A percentile compares a stretch with the other conserved stretches of the same genome.
These are phyloP conservation scores for Camellia sinensis DNA, from an alignment of 148 eudicot species.

Conservation along the genomic window DNA sequence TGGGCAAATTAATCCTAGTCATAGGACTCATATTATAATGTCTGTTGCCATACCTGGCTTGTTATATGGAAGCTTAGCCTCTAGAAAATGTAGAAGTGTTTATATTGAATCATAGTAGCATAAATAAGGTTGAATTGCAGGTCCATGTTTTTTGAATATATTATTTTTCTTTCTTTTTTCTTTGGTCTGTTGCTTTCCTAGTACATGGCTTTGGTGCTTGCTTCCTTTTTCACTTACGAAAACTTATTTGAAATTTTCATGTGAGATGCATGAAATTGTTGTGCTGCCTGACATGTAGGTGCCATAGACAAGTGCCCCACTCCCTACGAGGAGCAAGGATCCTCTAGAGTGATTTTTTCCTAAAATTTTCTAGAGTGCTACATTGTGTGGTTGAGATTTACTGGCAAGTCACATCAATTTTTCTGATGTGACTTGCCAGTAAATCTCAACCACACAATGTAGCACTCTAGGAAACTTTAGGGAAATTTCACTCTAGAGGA, in stretches of 20 bases:
- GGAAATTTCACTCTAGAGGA: no score
- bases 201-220: background rate
- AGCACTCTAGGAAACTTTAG: no score
- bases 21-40: background rate
- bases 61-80: background rate
- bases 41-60: background rate
- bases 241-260: background rate
- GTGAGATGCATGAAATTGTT: constrained; percentile 9
- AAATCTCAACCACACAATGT: no score
- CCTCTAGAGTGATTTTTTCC: no score
- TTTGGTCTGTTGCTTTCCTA: background rate
- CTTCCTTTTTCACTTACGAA: background rate
- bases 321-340: no score
- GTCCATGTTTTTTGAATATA: background rate
- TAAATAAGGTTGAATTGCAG: background rate
- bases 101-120: background rate
- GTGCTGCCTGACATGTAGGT: constrained; percentile 29
- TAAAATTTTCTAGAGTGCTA: no score
- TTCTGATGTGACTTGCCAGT: no score
- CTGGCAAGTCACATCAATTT: no score
- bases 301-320: constrained; percentile 27
- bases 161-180: background rate
- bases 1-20: no score
- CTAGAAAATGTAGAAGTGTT: background rate
- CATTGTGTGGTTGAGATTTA: no score